Base-by-base conservation (phyloP, 73 alveolate genomes). In the Paramecium sonneborni region DNA sequence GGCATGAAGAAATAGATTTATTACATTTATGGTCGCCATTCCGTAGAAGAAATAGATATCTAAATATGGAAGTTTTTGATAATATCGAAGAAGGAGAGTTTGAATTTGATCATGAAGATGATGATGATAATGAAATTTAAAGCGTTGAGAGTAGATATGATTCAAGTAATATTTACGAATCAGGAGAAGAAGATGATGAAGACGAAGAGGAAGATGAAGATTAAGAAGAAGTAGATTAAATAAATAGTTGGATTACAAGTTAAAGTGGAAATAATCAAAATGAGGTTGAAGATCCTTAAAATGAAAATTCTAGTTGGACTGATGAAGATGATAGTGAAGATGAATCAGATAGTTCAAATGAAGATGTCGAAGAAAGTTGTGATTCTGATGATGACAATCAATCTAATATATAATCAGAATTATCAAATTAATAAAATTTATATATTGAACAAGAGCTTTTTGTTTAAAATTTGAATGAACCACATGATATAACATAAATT, bases 321-420 rank as follows among this genome's bases (percentile, higher is more conserved):
- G 86, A 72, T 38, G 57, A 72, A 15, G 86, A 72, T 5, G 86
- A 72, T n/a, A n/a, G n/a, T 38, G 86, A 72, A 14, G 15, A 72
- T 1, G 39, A 8, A 3, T 58, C 8, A n/a, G 37, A 20, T 18
- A 32, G 35, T 32, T 5, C 30, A 35, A 32, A 72, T 72, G 67
- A 37, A n/a, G 86, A 72, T 34, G 52, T 28, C 15, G 86, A 72
- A 9, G 86, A 52, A 15, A 52, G 30, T 21, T n/a, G 34, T 52
- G 68, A 52, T 52, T 4, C 2, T 18, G 32, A 52, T 52, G 8
- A 35, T 6, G 34, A 52, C 6, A 2, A 18, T 52, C 30, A 12
- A 4, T 52, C 68, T n/a, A 3, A 18, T 52, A 52, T 3, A n/a
- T 6, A 18, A 18, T 52, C 34, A 52, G 5, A 5, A 52, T 4